Base-by-base conservation (phyloP, 2,329 filamentous ascomycete genomes). In the Trichoderma oligosporum region DNA sequence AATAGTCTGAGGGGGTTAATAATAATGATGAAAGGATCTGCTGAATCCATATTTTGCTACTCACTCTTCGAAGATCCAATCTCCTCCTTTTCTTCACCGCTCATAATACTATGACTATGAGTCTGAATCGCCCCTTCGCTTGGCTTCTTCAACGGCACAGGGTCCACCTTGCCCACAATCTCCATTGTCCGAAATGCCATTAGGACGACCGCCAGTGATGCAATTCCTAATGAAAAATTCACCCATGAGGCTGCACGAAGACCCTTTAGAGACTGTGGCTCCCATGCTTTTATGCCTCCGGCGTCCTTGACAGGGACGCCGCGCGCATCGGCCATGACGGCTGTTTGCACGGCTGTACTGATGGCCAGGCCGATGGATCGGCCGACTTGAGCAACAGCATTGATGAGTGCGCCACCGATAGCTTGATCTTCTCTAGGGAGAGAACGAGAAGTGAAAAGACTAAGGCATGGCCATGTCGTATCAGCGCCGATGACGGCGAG, bases 341-440 rank as follows among this genome's bases (percentile, higher is more conserved):
- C 79, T 0, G 83, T 83, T 66, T 89, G 85, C 1, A 87, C 73
- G 0, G 84, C 83, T 0, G 85, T 87, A 2, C 79, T 81, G 29
- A 89, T 75, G 1, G 85, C 86, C 1, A 89, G 73, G 1, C 83
- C 81, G n/a, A 89, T 78, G 0, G 85, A 80, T 6, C 86, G 75
- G 0, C 86, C 86, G 29, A 88, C 74, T 64, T 87, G 84, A 0
- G 82, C 82, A 11, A 85, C 79, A 0, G 85, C 79, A 59, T 88
- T 88, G 66, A 89, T 82, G 7, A 88, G 76, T 0, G 84, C 86
- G 1, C 85, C 86, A 0, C 85, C 86, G 0, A 89, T 69, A 1
- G 84, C 83, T 64, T 89, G 86, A 60, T 89, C 85, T 48, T 83
- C 80, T 0, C 75, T 73, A 0, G 85, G 82, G 0, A 89, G 74